phyloP scores from a whole-genome alignment of 306 rosid species.

The Prosopis cineraria region DNA sequence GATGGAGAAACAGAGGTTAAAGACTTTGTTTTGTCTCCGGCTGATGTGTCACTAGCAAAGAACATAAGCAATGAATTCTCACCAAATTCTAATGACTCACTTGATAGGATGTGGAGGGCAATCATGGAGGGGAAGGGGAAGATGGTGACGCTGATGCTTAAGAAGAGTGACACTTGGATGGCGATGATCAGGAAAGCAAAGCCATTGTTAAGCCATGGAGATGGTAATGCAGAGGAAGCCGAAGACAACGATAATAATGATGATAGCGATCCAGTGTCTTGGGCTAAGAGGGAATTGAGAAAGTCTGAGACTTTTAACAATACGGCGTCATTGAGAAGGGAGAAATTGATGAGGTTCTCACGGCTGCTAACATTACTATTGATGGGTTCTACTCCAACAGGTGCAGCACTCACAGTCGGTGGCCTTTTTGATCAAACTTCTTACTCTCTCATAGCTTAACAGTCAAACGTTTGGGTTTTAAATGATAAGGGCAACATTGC shows the following conservation, averaged over 20 bases:
- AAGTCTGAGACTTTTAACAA: conserved; percentile 74
- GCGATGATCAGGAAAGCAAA: conserved; percentile 46
- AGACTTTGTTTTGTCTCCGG: conserved; percentile 25
- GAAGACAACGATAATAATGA: conserved; percentile 40
- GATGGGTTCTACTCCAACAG: too few relatives aligned
- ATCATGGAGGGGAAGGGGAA: conserved; percentile 35
- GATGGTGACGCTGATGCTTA: conserved; percentile 6
- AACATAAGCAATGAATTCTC: conserved; percentile 20
- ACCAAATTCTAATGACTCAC: conserved; percentile 38
- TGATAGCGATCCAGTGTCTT: conserved; percentile 53
- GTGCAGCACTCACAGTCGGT: too few relatives aligned
- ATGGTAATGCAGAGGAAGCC: neutral
- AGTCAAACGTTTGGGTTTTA: too few relatives aligned
- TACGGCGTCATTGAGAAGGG: conserved; percentile 60
- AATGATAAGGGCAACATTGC: too few relatives aligned
- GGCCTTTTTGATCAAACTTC: too few relatives aligned
- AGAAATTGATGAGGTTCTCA: conserved; percentile 76
- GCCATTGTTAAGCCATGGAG: neutral
- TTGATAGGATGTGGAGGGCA: conserved; percentile 52
- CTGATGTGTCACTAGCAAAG: conserved; percentile 37
- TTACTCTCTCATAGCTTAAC: too few relatives aligned
- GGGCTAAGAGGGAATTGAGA: conserved; percentile 66
- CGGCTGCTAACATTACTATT: too few relatives aligned
- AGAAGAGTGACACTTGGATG: conserved; percentile 55
- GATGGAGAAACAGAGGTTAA: neutral